phyloP scores from a whole-genome alignment of 805 yeast species.

The Zygoascus ofunaensis region DNA sequence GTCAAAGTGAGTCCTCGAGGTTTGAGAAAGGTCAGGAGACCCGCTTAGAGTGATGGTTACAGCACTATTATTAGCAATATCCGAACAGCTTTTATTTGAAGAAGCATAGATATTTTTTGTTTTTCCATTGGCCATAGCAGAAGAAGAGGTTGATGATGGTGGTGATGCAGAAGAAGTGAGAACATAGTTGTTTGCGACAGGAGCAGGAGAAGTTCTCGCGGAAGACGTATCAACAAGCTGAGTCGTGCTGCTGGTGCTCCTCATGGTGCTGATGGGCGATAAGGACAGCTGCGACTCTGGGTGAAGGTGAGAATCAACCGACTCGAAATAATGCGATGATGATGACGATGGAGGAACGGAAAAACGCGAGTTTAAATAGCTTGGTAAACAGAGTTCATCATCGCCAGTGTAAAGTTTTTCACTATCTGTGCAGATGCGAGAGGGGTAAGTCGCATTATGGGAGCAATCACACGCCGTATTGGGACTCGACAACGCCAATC shows the following conservation, averaged over 20 bases:
- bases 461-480: not conserved
- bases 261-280: no score
- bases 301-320: no score
- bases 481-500: not conserved
- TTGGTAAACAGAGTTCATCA: no score
- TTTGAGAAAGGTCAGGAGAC: not conserved
- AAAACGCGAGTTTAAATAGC: no score
- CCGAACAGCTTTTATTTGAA: not conserved
- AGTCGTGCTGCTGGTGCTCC: not conserved
- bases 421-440: not conserved
- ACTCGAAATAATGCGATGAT: no score
- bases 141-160: not conserved
- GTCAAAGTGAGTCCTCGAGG: no score
- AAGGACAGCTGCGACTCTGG: no score
- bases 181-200: not conserved
- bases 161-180: no score
- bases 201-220: not conserved
- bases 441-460: not conserved
- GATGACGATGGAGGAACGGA: slow-evolving; percentile 1
- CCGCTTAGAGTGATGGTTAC: not conserved
- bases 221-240: not conserved
- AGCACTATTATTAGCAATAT: not conserved
- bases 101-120: not conserved
- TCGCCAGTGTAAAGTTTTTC: not conserved
- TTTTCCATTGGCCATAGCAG: no score